A percentile compares a stretch with the other conserved stretches of the same genome.
phyloP scores from a whole-genome alignment of 2,329 filamentous ascomycete genomes.

The Trichoderma aggressivum region DNA sequence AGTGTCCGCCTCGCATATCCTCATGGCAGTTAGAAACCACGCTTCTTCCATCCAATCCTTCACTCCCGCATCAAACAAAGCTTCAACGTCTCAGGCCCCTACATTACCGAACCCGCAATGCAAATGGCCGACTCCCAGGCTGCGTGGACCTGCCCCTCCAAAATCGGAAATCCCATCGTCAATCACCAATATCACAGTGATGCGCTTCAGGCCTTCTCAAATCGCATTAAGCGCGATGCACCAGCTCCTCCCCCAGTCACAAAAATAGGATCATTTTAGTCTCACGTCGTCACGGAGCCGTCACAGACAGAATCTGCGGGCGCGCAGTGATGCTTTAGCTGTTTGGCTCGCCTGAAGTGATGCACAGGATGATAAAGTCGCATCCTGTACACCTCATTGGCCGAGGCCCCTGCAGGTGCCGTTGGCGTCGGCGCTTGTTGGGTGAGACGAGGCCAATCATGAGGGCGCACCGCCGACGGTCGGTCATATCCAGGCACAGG shows the following conservation, averaged over 20 bases:
- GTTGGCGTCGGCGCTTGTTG: slow-evolving; percentile 18
- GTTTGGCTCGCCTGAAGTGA: slow-evolving; percentile 4
- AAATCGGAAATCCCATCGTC: not conserved
- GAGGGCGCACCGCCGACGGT: not conserved
- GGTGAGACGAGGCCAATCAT: slow-evolving; percentile 15
- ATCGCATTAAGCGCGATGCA: slow-evolving; percentile 13
- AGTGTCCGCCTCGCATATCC: not conserved
- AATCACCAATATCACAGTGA: slow-evolving; percentile 5
- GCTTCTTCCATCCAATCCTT: not conserved
- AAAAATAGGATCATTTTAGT: slow-evolving; percentile 11
- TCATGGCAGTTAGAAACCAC: not conserved
- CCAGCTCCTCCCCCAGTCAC: not conserved
- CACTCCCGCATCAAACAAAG: not conserved
- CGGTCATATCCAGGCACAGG: slow-evolving; percentile 8
- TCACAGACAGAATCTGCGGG: slow-evolving; percentile 9
- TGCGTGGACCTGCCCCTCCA: not conserved
- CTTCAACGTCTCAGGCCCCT: not conserved
- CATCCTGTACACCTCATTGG: slow-evolving; percentile 15
- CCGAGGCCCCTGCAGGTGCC: not conserved
- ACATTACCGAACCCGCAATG: not conserved
- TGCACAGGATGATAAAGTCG: not conserved
- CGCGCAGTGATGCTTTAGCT: slow-evolving; percentile 5
- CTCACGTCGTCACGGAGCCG: slow-evolving; percentile 2
- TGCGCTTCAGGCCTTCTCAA: not conserved
- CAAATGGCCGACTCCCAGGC: not conserved